A percentile compares a stretch with the other conserved stretches of the same genome.
Conservation (phyloP, 768 basidiomycete genomes). For the Auriscalpium vulgare region DNA sequence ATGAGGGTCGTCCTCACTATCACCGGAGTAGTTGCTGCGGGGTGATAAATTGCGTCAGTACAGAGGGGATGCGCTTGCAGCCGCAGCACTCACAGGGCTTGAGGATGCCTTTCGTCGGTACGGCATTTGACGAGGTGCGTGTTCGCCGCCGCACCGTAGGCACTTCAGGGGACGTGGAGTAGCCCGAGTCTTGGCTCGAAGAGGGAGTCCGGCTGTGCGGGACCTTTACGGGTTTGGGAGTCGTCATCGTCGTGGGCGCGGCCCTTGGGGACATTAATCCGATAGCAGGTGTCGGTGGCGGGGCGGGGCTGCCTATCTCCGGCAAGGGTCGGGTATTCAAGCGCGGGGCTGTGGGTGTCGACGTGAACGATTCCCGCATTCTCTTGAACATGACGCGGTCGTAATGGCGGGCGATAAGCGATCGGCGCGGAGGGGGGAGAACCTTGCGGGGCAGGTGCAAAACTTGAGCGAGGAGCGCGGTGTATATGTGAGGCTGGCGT, state of each 20-base stretch:
- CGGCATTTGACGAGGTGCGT: neutral
- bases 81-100: constrained; percentile 1
- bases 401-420: neutral
- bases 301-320: neutral
- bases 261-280: neutral
- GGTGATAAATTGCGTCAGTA: too few species aligned
- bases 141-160: neutral
- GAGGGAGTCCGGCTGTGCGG: neutral
- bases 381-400: constrained; percentile 3
- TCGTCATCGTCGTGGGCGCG: neutral
- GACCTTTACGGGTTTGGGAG: neutral
- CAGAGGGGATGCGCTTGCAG: too few species aligned
- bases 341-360: constrained; percentile 8
- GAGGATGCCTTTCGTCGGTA: constrained; percentile 11
- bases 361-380: neutral
- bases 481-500: neutral
- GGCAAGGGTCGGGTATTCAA: constrained; percentile 13
- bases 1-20: constrained; percentile 3
- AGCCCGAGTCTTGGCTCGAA: constrained; percentile 2
- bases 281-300: neutral
- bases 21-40: constrained; percentile 1
- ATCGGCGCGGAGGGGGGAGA: neutral
- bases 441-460: neutral
- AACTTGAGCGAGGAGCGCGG: neutral
- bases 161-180: constrained; percentile 10